These are phyloP conservation scores for Exophiala aquamarina DNA, from an alignment of 2,329 filamentous ascomycete genomes.

Conservation along the genomic window DNA sequence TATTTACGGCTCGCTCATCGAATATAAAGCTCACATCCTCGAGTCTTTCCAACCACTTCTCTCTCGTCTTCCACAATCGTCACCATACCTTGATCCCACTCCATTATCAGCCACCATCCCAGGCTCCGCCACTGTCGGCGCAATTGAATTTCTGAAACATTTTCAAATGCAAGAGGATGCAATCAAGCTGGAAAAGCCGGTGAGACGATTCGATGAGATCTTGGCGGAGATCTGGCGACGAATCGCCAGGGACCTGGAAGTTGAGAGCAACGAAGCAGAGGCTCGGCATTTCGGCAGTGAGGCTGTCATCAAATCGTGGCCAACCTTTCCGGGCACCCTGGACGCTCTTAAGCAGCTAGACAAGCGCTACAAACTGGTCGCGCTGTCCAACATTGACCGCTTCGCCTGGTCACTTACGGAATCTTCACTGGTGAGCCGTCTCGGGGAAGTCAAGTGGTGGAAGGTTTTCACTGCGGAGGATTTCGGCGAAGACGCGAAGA, in stretches of 20 bases:
- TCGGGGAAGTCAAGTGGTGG: conserved; percentile 57
- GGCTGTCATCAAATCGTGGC: conserved; percentile 50
- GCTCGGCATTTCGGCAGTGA: conserved; percentile 46
- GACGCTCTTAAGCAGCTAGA: conserved; percentile 51
- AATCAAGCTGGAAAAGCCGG: conserved; percentile 56
- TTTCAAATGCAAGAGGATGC: conserved; percentile 49
- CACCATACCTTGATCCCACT: conserved; percentile 31
- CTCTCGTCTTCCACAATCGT: conserved; percentile 21
- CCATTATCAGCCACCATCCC: conserved; percentile 20
- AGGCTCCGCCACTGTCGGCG: conserved; percentile 23
- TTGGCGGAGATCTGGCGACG: conserved; percentile 49
- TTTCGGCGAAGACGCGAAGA: conserved; percentile 59
- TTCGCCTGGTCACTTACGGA: conserved; percentile 45
- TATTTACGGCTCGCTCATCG: conserved; percentile 76
- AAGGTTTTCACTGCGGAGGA: conserved; percentile 63
- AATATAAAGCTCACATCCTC: conserved; percentile 70
- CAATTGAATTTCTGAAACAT: conserved; percentile 42
- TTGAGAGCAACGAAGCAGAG: conserved; percentile 33
- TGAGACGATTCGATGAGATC: conserved; percentile 60
- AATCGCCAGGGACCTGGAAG: conserved; percentile 33
- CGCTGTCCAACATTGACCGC: conserved; percentile 59
- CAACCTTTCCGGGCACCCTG: conserved; percentile 58
- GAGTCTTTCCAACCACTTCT: conserved; percentile 49
- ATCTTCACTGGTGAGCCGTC: conserved; percentile 52
- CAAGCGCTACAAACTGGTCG: conserved; percentile 55